Conservation (phyloP, 2,329 filamentous ascomycete genomes). For the Dichotomopilus funicola region DNA sequence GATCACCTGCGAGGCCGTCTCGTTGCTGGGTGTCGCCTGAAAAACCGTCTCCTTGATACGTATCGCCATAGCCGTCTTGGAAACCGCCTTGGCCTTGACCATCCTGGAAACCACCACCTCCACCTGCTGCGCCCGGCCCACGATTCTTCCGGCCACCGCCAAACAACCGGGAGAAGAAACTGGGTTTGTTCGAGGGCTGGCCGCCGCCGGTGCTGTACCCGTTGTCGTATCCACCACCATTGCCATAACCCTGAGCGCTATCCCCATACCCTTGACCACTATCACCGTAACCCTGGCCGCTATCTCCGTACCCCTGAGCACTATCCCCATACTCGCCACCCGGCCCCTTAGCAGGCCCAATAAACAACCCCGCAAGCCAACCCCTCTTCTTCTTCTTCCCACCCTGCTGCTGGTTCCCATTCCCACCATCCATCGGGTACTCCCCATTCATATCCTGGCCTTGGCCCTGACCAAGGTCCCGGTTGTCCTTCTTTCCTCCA, state of each 20-base stretch:
- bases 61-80: too few species aligned
- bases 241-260: not conserved
- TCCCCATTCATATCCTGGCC: not conserved
- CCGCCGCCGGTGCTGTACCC: not conserved
- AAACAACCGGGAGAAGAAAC: not conserved
- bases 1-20: too few species aligned
- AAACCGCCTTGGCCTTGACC: too few species aligned
- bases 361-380: not conserved
- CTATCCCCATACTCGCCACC: not conserved
- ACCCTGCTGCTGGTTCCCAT: not conserved
- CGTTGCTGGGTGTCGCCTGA: too few species aligned
- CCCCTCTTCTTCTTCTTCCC: conserved; percentile 7
- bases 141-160: too few species aligned
- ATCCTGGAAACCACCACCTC: too few species aligned
- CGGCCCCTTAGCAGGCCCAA: not conserved
- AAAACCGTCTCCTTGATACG: too few species aligned
- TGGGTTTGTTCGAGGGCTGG: not conserved
- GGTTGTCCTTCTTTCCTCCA: too few species aligned
- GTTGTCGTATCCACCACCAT: not conserved
- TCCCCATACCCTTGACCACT: not conserved
- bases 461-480: not conserved
- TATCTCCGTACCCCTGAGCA: not conserved
- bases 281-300: not conserved
- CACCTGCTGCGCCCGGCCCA: too few species aligned
- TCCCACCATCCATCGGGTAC: not conserved